phyloP scores from a whole-genome alignment of 345 rosid species.

The Turnera subulata region DNA sequence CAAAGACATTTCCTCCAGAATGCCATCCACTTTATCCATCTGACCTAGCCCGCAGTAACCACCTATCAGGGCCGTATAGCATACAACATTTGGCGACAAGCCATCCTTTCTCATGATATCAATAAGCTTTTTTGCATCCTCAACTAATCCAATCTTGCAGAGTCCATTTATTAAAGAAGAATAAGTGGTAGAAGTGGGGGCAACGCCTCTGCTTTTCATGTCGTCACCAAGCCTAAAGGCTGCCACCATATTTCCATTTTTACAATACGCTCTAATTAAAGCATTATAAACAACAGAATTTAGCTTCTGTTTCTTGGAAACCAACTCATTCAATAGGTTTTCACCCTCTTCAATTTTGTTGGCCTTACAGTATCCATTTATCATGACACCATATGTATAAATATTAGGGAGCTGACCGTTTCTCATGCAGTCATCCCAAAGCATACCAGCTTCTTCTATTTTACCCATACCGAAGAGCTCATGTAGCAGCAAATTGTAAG shows the following conservation, averaged over 20 bases:
- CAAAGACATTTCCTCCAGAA: conserved; percentile 58
- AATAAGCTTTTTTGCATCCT: conserved; percentile 46
- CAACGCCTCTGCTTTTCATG: conserved; percentile 54
- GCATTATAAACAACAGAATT: conserved; percentile 56
- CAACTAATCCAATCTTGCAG: conserved; percentile 51
- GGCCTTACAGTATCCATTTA: conserved; percentile 71
- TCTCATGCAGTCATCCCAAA: conserved; percentile 54
- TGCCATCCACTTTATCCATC: conserved; percentile 48
- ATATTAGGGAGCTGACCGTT: conserved; percentile 47
- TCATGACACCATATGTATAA: conserved; percentile 61
- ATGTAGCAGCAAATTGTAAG: conserved; percentile 53
- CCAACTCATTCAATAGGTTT: conserved; percentile 52
- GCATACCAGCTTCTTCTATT: conserved; percentile 54
- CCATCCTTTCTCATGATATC: conserved; percentile 60
- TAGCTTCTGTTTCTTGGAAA: conserved; percentile 37
- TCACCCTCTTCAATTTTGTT: conserved; percentile 57
- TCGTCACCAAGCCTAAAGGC: conserved; percentile 57
- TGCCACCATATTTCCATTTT: conserved; percentile 40
- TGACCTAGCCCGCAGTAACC: conserved; percentile 68
- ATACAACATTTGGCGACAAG: conserved; percentile 58
- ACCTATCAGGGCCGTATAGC: conserved; percentile 69
- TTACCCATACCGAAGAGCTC: conserved; percentile 49
- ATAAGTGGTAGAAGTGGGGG: conserved; percentile 49
- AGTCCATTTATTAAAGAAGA: conserved; percentile 67
- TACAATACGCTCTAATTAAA: conserved; percentile 53